phyloP scores from a whole-genome alignment of 495 filamentous ascomycete genomes.

The Glarea lozoyensis region DNA sequence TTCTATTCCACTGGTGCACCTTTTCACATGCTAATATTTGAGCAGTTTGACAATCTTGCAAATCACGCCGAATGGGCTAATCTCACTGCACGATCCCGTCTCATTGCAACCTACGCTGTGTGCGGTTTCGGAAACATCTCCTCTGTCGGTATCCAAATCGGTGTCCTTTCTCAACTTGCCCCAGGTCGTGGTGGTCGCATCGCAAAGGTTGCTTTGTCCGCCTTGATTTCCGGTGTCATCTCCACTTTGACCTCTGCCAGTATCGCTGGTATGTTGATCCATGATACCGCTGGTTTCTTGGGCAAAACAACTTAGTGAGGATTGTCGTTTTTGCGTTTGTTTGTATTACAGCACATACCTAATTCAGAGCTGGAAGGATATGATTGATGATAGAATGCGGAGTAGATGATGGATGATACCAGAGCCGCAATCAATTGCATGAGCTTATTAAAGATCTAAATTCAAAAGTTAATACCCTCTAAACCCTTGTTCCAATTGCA shows the following conservation, averaged over 20 bases:
- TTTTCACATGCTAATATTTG: not conserved
- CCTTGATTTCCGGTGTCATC: constrained; percentile 69
- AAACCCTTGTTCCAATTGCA: no score
- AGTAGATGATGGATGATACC: no score
- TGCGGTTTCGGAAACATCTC: constrained; percentile 78
- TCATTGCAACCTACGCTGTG: constrained; percentile 64
- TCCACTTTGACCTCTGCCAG: constrained; percentile 73
- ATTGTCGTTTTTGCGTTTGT: not conserved
- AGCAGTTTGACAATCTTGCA: constrained; percentile 47
- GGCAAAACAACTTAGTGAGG: not conserved
- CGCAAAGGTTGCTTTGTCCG: constrained; percentile 63
- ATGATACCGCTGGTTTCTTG: constrained; percentile 25
- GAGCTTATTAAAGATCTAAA: no score
- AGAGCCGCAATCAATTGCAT: no score
- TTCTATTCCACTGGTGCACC: constrained; percentile 1
- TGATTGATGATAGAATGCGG: no score
- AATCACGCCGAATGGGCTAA: constrained; percentile 34
- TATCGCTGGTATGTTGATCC: constrained; percentile 68
- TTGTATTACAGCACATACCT: not conserved
- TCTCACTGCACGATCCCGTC: constrained; percentile 58
- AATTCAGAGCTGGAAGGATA: no score
- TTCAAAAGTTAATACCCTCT: no score
- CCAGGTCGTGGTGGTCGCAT: constrained; percentile 67
- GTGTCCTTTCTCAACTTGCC: constrained; percentile 72
- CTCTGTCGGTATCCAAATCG: constrained; percentile 78